A percentile compares a stretch with the other conserved stretches of the same genome.
phyloP scores from a whole-genome alignment of 23 red algal species.

The Gracilariopsis chorda region DNA sequence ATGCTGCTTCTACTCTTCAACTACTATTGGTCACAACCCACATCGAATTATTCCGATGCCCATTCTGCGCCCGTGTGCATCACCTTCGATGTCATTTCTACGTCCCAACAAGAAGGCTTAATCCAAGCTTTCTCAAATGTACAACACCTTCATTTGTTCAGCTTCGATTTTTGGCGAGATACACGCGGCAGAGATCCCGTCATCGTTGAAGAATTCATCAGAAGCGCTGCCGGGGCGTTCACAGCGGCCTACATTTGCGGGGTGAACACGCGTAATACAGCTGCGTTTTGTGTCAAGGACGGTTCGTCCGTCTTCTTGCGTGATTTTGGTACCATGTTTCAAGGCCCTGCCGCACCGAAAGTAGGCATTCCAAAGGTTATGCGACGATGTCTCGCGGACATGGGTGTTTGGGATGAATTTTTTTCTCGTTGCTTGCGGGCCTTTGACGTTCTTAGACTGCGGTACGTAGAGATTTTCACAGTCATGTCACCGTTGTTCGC shows the following conservation, averaged over 20 bases:
- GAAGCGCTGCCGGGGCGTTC: slow-evolving; percentile 33
- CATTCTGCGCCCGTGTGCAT: slow-evolving; percentile 17
- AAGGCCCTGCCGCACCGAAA: not conserved
- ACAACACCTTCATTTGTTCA: not conserved
- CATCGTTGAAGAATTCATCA: slow-evolving; percentile 1
- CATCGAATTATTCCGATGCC: not conserved
- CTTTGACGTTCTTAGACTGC: slow-evolving; percentile 14
- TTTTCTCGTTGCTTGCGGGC: slow-evolving; percentile 1
- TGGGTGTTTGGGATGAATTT: slow-evolving; percentile 44
- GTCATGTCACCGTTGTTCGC: slow-evolving; percentile 19
- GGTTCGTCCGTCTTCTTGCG: slow-evolving; percentile 3
- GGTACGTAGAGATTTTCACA: slow-evolving; percentile 15
- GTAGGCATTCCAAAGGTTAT: not conserved
- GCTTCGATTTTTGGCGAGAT: slow-evolving; percentile 46
- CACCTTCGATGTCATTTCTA: not conserved
- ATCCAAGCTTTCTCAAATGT: not conserved
- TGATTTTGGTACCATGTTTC: not conserved
- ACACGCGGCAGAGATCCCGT: slow-evolving; percentile 23
- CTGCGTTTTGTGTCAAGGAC: slow-evolving; percentile 13
- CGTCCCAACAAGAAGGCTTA: not conserved
- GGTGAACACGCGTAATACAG: not conserved
- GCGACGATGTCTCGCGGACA: not conserved
- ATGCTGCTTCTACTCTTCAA: slow-evolving; percentile 18
- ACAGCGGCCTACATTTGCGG: slow-evolving; percentile 15
- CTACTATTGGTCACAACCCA: not conserved